Evolutionary conservation across 73 alveolate species (phyloP).

Genomic region (Chromera velia): DNA sequence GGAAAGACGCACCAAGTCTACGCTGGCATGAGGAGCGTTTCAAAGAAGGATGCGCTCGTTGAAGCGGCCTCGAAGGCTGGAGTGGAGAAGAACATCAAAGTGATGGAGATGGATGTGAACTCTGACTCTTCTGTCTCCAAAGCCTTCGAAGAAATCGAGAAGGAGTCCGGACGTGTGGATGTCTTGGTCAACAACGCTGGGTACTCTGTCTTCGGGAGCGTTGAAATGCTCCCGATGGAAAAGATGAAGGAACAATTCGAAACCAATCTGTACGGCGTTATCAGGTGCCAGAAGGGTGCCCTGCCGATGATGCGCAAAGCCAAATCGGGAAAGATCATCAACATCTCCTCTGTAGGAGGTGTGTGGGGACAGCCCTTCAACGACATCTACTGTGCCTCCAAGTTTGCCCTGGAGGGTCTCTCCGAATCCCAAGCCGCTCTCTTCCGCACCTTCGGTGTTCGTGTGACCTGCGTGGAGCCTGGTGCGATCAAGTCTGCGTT

Average conservation of each 20-base stretch:
- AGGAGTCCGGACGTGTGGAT: constrained; percentile 27
- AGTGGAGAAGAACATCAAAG: constrained; percentile 5
- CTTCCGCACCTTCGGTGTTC: constrained; percentile 33
- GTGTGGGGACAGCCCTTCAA: constrained; percentile 40
- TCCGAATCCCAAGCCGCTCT: constrained; percentile 18
- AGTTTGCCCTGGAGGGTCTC: constrained; percentile 33
- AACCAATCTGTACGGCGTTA: constrained; percentile 27
- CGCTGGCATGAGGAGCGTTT: constrained; percentile 30
- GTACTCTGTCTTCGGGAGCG: constrained; percentile 33
- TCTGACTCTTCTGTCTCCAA: not conserved
- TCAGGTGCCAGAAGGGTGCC: constrained; percentile 29
- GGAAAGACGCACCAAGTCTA: constrained; percentile 20
- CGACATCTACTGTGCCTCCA: constrained; percentile 35
- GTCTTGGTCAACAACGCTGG: constrained; percentile 39
- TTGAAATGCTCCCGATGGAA: constrained; percentile 28
- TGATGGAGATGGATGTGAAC: constrained; percentile 36
- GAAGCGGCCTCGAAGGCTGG: constrained; percentile 14
- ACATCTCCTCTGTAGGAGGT: constrained; percentile 40
- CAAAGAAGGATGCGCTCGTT: constrained; percentile 14
- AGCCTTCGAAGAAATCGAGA: not conserved
- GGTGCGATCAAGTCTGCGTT: constrained; percentile 40
- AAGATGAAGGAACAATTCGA: constrained; percentile 26
- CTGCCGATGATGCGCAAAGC: constrained; percentile 32
- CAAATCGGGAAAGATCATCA: constrained; percentile 39
- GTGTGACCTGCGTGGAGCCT: constrained; percentile 24